Evolutionary conservation across 345 rosid species (phyloP), one percentile per base, ranked within the genome.

Genomic region (Odontarrhena argentea): DNA sequence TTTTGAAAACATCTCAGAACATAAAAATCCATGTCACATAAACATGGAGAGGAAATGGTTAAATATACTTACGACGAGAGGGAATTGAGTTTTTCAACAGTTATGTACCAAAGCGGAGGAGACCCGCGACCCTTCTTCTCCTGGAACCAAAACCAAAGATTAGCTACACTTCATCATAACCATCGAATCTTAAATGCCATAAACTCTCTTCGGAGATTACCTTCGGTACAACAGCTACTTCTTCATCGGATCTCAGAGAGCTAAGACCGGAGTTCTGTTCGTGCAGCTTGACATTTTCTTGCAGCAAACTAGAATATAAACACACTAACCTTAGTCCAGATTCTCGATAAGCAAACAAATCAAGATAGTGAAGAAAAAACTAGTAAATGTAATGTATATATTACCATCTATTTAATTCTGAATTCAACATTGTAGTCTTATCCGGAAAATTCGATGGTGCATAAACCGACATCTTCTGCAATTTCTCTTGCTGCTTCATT

Each of bases 61-160:
- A n/a, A 9, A 30, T 56, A 42, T 49, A 80, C 96, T 78, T 74
- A 88, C 97, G 87, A 78, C 9, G 94, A 72, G 48, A 90, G 65
- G 2, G 96, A 85, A 78, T 84, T 84, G 42, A 88, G 82, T 69
- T 93, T 97, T 1, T 78, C 81, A 18, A 83, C 69, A 71, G 85
- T 88, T 53, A 93, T 78, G 68, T 80, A 76, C 92, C 97, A 90
- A 58, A 86, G 40, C 0, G 88, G 97, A 50, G 96, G 80, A 65
- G 92, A 36, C 18, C 74, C 82, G 11, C 91, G 92, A 47, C 89
- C 83, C 61, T 87, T 93, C 80, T 87, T 90, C 85, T 87, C 97
- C 97, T 93, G 78, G 11, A 76, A 69, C 52, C 35, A 0, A 30
- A 45, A 38, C 44, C 36, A 15, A 51, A 38, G 6, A 8, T 42